phyloP scores from a whole-genome alignment of 805 yeast species.

The Saccharomycopsis fermentans region DNA sequence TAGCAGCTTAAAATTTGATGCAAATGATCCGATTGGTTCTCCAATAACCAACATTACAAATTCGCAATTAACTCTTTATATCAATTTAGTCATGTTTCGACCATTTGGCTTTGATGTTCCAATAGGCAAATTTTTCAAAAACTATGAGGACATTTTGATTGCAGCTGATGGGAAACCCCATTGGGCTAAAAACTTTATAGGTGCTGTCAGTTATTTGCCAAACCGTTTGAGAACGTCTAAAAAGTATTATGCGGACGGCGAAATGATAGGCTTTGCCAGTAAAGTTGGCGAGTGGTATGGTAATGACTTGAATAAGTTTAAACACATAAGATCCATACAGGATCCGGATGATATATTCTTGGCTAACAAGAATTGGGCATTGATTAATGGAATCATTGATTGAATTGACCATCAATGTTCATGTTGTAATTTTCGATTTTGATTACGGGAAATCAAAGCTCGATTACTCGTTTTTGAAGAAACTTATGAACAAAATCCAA shows the following conservation, averaged over 20 bases:
- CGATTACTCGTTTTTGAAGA: too few species aligned
- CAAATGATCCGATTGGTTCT: slow-evolving; percentile 22
- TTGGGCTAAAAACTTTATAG: slow-evolving; percentile 95
- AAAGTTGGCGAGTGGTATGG: slow-evolving; percentile 75
- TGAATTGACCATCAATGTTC: too few species aligned
- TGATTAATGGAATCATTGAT: slow-evolving; percentile 62
- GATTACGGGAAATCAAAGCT: too few species aligned
- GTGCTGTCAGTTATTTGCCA: slow-evolving; percentile 30
- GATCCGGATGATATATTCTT: slow-evolving; percentile 82
- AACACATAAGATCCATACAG: slow-evolving; percentile 49
- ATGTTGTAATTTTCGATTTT: too few species aligned
- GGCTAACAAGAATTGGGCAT: slow-evolving; percentile 70
- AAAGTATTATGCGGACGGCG: slow-evolving; percentile 41
- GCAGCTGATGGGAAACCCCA: slow-evolving; percentile 90
- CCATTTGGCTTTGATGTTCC: slow-evolving; percentile 77
- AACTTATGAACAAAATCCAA: too few species aligned
- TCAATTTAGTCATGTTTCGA: slow-evolving; percentile 92
- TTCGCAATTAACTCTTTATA: slow-evolving; percentile 71
- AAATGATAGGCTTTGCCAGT: slow-evolving; percentile 71
- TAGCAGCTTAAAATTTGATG: background rate
- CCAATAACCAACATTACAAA: slow-evolving; percentile 43
- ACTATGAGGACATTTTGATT: slow-evolving; percentile 70
- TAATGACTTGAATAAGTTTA: slow-evolving; percentile 50
- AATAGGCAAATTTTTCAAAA: slow-evolving; percentile 68
- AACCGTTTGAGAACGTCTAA: slow-evolving; percentile 25